Evolutionary conservation across 345 rosid species (phyloP), one percentile per base, ranked within the genome.

Genomic region (Moringa oleifera): DNA sequence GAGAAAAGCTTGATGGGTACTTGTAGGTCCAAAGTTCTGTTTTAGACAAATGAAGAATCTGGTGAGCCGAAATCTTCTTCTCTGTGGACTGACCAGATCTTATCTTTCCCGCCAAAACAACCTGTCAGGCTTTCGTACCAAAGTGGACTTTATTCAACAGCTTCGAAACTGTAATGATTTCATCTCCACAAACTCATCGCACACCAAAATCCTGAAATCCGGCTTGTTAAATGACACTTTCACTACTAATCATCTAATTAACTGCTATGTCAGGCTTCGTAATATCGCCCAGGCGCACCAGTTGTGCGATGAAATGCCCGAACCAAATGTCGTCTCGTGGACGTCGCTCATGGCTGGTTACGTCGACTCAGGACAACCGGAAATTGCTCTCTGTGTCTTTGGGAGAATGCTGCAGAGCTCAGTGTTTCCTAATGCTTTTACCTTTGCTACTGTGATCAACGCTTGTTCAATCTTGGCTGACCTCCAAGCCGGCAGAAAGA

Each of bases 301-400:
- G 6, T 1, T 86, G 82, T 79, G 88, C 56, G 91, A 81, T 0
- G 97, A 88, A 81, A 88, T 88, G 85, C 60, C 62, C 53, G 76
- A 83, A 53, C 89, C 88, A 60, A 86, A 91, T 20, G 91, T 86
- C 7, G 87, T 91, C 7, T 91, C 96, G 0, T 91, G 79, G 79
- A 86, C 90, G 51, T 79, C 94, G 20, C 76, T 91, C 65, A 80
- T 83, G 59, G 76, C 87, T 0, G 91, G 90, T 25, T 79, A 73
- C 56, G 67, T 73, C 28, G 66, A 67, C 58, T 7, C 46, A 62
- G 79, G 79, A 54, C 57, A 49, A 22, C 80, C 88, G 25, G 23
- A 73, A 24, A 55, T 46, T 45, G 78, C 83, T n/a, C 68, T 86
- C 18, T 63, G 22, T 62, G 19, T 86, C 23, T 85, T 79, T 37